Base-by-base conservation (phyloP, 179 eudicot species). In the Dionaea muscipula region DNA sequence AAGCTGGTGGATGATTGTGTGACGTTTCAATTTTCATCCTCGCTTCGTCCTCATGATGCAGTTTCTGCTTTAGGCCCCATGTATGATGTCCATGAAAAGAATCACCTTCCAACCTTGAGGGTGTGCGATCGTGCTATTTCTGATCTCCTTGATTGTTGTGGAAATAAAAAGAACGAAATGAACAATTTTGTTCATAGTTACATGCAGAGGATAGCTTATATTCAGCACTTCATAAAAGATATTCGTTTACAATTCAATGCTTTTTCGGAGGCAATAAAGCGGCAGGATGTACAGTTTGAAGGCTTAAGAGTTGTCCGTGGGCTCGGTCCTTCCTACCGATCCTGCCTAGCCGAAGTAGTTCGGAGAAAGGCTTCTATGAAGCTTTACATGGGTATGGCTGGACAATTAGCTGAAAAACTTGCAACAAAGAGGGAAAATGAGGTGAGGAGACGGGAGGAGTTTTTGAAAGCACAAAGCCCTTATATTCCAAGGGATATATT, bases 381-480 rank as follows among this genome's bases (percentile, higher is more conserved):
- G 75, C 86, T 93, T 62, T 93, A 88, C 66, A 93, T 93, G 96
- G 99, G 99, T 52, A 76, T 81, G 82, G 99, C 96, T 37, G 99
- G 99, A 31, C 95, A 81, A 54, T 67, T 88, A 69, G 99, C 99
- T 21, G 99, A 93, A 70, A 78, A 79, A 70, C 96, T 93, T 61
- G 99, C 99, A 40, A 71, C 77, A 40, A 83, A 81, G 70, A 81
- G 99, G 75, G 96, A 85, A 51, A 73, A 60, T n/a, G 99, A 93
- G 71, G 75, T 88, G 67, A 78, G 84, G 68, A 85, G 75, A 61
- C 72, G 99, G 26, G 99, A 93, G 52, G 94, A 85, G 15, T 93
- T 93, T 66, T 62, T 85, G 37, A 85, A 85, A 76, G 70, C 70
- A 55, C 82, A 89, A 52, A 72, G 70, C 53, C 60, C 69, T 18